Percentiles rank a stretch among this genome's conserved stretches.
Conservation (phyloP, 768 basidiomycete species). For the Cantharellus anzutake region DNA sequence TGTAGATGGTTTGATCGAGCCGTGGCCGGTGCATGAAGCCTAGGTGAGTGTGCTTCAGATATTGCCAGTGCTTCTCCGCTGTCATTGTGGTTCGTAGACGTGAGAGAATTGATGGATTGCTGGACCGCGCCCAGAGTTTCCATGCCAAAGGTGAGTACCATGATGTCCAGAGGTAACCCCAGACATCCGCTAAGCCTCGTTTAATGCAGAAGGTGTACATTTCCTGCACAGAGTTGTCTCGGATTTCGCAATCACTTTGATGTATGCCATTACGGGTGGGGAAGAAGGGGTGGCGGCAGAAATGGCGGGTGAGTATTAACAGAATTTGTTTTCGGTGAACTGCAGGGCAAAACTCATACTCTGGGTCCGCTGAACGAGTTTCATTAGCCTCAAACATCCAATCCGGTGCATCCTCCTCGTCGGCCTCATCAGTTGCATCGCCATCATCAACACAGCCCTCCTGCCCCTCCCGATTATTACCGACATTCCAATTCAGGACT, state of each 20-base stretch:
- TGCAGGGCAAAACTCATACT: constrained; percentile 17
- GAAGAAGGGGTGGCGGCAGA: constrained; percentile 16
- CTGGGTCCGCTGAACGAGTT: constrained; percentile 5
- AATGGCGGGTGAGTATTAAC: constrained; percentile 16
- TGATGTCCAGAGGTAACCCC: constrained; percentile 21
- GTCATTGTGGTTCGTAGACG: constrained; percentile 16
- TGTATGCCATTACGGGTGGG: constrained; percentile 9
- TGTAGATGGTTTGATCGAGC: constrained; percentile 14
- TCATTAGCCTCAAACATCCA: constrained; percentile 17
- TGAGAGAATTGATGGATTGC: constrained; percentile 11
- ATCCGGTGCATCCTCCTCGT: constrained; percentile 14
- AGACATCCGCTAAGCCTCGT: constrained; percentile 17
- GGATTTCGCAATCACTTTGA: constrained; percentile 13
- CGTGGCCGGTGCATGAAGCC: constrained; percentile 14
- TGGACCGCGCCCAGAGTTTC: constrained; percentile 19
- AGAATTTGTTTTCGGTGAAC: constrained; percentile 14
- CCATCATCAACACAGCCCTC: no score
- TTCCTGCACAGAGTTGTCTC: constrained; percentile 14
- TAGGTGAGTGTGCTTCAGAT: constrained; percentile 17
- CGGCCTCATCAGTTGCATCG: constrained; percentile 5
- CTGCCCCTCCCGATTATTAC: no score
- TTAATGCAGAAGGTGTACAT: constrained; percentile 19
- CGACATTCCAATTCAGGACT: no score
- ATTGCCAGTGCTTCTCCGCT: constrained; percentile 18
- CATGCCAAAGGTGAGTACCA: constrained; percentile 20